These are phyloP conservation scores for Quercus rubra DNA, from an alignment of 306 rosid species.

Conservation along the genomic window DNA sequence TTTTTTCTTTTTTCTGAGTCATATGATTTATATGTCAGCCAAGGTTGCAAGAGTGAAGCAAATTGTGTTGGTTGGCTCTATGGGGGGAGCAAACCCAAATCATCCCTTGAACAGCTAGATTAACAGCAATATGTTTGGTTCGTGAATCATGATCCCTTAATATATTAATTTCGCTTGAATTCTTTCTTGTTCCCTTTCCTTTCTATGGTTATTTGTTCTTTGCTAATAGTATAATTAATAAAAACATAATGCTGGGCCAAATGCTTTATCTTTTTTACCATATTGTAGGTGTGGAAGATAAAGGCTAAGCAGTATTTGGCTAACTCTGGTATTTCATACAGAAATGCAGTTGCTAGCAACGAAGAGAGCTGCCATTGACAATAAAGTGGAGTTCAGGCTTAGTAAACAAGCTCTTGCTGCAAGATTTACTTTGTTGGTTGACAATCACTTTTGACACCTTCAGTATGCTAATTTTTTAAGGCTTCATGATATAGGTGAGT, in stretches of 20 bases:
- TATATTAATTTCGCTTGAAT: neutral
- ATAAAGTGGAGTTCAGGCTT: too few relatives aligned
- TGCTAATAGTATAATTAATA: neutral
- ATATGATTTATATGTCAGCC: constrained; percentile 45
- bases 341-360: too few relatives aligned
- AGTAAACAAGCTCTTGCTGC: too few relatives aligned
- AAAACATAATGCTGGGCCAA: neutral
- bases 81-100: constrained; percentile 11
- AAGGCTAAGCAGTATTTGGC: constrained; percentile 89
- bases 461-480: too few relatives aligned
- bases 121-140: constrained; percentile 63
- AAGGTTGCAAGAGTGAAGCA: constrained; percentile 79
- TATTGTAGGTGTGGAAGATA: constrained; percentile 83
- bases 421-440: too few relatives aligned
- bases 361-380: too few relatives aligned
- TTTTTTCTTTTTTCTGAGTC: constrained; percentile 10
- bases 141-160: constrained; percentile 21
- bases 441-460: too few relatives aligned
- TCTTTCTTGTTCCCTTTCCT: neutral
- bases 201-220: neutral
- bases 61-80: too few relatives aligned
- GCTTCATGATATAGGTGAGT: too few relatives aligned
- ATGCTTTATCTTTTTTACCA: neutral
- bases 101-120: constrained; percentile 59
- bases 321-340: constrained; percentile 83